phyloP scores from a whole-genome alignment of 2,329 filamentous ascomycete species.

The Curvularia eragrostidis region DNA sequence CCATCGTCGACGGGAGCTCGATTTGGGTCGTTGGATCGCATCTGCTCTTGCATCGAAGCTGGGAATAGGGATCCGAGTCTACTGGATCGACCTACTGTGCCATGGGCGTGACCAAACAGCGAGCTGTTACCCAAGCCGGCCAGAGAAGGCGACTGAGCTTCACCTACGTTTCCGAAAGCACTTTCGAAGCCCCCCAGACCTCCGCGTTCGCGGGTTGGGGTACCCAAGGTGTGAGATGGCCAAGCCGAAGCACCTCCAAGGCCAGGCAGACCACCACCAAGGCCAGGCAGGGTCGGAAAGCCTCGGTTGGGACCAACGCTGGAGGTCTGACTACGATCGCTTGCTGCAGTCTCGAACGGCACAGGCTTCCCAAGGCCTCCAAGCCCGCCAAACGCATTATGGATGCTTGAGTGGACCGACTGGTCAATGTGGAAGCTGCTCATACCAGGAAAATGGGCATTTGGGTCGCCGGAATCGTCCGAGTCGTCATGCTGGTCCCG shows the following conservation, averaged over 20 bases:
- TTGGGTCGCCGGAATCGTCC: slow-evolving; percentile 61
- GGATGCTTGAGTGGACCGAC: slow-evolving; percentile 52
- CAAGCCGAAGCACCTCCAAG: slow-evolving; percentile 68
- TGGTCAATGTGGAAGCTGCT: slow-evolving; percentile 60
- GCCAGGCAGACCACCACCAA: slow-evolving; percentile 63
- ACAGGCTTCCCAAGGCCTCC: slow-evolving; percentile 57
- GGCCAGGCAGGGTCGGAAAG: slow-evolving; percentile 68
- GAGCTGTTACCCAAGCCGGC: slow-evolving; percentile 68
- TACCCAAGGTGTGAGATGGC: slow-evolving; percentile 74
- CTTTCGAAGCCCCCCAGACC: slow-evolving; percentile 59
- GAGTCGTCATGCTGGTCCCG: slow-evolving; percentile 68
- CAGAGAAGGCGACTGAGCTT: slow-evolving; percentile 77
- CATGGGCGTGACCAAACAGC: slow-evolving; percentile 68
- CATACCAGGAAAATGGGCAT: slow-evolving; percentile 59
- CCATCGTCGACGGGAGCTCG: slow-evolving; percentile 65
- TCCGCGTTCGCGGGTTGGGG: slow-evolving; percentile 66
- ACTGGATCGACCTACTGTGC: slow-evolving; percentile 76
- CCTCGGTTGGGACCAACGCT: slow-evolving; percentile 78
- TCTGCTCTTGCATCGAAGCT: slow-evolving; percentile 86
- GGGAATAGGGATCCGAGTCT: slow-evolving; percentile 90
- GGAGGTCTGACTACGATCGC: slow-evolving; percentile 91
- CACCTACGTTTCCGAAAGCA: slow-evolving; percentile 77
- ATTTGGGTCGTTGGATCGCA: slow-evolving; percentile 65
- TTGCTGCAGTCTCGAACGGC: slow-evolving; percentile 66
- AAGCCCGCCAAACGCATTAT: slow-evolving; percentile 63